These are phyloP conservation scores for Lenzites betulinus DNA, from an alignment of 768 basidiomycete species.

Conservation along the genomic window DNA sequence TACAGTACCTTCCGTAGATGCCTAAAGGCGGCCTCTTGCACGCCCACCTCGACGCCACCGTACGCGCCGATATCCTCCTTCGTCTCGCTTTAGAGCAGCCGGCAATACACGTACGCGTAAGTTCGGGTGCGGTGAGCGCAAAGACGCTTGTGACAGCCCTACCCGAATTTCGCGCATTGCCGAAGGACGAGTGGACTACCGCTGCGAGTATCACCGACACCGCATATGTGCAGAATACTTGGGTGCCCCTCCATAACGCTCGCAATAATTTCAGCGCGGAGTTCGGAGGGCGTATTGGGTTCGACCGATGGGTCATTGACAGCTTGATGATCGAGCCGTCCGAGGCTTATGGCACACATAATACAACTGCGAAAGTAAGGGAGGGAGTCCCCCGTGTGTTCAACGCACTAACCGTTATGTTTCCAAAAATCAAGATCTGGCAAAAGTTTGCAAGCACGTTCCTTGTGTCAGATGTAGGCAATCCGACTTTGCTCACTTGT, in stretches of 20 bases:
- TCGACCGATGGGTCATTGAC: constrained; percentile 66
- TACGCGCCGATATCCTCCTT: constrained; percentile 54
- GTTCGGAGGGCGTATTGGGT: constrained; percentile 63
- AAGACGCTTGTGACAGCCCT: constrained; percentile 43
- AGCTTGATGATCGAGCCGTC: constrained; percentile 67
- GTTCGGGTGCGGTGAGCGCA: constrained; percentile 41
- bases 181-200: constrained; percentile 31
- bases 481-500: neutral
- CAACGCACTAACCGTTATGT: too few relatives aligned
- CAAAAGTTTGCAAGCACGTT: constrained; percentile 65
- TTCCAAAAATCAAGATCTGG: constrained; percentile 69
- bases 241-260: constrained; percentile 59
- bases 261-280: constrained; percentile 50
- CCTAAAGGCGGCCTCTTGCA: constrained; percentile 80
- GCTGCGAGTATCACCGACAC: constrained; percentile 41
- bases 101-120: constrained; percentile 57
- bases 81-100: constrained; percentile 56
- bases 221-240: constrained; percentile 46
- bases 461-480: constrained; percentile 46
- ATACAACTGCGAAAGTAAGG: constrained; percentile 63
- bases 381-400: neutral
- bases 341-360: constrained; percentile 74
- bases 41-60: constrained; percentile 74
- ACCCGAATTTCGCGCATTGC: constrained; percentile 57
- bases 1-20: constrained; percentile 55